Percentiles rank a stretch among this genome's conserved stretches.
Evolutionary conservation across 768 basidiomycete genomes (phyloP).

Genomic region (Tricholoma hemisulphureum): DNA sequence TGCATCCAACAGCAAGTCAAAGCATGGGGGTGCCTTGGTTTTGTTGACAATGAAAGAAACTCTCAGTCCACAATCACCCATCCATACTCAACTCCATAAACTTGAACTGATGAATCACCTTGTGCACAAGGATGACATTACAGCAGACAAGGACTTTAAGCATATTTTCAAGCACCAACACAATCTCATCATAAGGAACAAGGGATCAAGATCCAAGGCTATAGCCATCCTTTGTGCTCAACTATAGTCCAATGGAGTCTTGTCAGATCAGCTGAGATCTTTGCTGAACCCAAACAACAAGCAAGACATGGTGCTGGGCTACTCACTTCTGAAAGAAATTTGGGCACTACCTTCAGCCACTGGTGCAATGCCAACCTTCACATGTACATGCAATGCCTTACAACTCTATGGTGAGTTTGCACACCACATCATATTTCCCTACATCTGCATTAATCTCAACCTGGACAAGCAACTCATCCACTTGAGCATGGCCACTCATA

Average conservation of each 20-base stretch:
- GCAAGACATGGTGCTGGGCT: constrained; percentile 33
- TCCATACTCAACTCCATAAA: constrained; percentile 21
- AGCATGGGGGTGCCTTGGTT: constrained; percentile 25
- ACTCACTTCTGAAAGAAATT: constrained; percentile 22
- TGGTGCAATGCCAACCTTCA: too few species aligned
- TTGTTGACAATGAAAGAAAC: constrained; percentile 18
- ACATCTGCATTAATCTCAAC: too few species aligned
- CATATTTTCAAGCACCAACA: too few species aligned
- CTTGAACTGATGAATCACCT: constrained; percentile 25
- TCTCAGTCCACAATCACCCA: constrained; percentile 17
- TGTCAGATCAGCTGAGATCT: constrained; percentile 16
- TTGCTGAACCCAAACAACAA: constrained; percentile 28
- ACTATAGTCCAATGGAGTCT: constrained; percentile 11
- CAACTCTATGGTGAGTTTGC: too few species aligned
- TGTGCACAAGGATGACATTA: constrained; percentile 30
- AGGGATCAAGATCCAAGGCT: constrained; percentile 14
- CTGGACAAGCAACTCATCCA: too few species aligned
- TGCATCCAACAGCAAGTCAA: constrained; percentile 29
- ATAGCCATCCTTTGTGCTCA: constrained; percentile 8
- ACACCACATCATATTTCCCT: too few species aligned
- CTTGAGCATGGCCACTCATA: too few species aligned
- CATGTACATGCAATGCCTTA: too few species aligned
- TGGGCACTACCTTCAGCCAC: constrained; percentile 27
- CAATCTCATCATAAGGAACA: constrained; percentile 21
- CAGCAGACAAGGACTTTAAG: constrained; percentile 31